Base-by-base conservation (phyloP, 2,329 filamentous ascomycete genomes). In the Emericellopsis cladophorae region DNA sequence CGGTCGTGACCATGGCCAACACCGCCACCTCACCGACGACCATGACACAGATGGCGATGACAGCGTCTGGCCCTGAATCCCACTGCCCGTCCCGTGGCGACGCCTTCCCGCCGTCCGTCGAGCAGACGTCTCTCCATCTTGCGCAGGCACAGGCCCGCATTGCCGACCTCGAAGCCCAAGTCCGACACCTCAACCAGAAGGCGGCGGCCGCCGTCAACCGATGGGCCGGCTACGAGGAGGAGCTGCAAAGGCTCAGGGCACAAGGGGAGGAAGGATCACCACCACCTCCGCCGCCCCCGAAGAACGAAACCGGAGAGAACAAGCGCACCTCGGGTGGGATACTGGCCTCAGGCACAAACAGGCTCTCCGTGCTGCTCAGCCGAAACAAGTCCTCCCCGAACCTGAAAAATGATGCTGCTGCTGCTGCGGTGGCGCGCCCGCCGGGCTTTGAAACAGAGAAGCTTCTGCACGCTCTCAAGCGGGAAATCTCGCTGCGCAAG, bases 171-270 rank as follows among this genome's bases (percentile, higher is more conserved):
- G 76, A 88, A 58, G 69, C 73, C 31, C 82, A 88, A 53, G 76
- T 89, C 41, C 70, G 73, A 42, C 60, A 78, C 41, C 70, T 89
- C 44, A 85, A 79, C 57, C 69, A 83, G 49, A 86, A 84, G 59
- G 80, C 81, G 42, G 72, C 78, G 4, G 74, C 77, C 29, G 67
- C 68, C 55, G 70, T 76, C 46, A 72, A 78, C 58, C 73, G 71
- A 55, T 79, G 74, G 72, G 81, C 84, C 53, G 81, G 87, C 64
- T 88, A 87, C 67, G 84, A 90, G 61, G 83, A 87, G 59, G 81
- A 88, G 56, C 70, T 88, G 33, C 67, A 75, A 36, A 66, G 61
- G 36, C 66, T 87, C 41, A 75, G 75, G 48, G 62, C 61, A 31
- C 50, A 52, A 47, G 49, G 7, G 48, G 52, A 16, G 42, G 36